Percentiles rank a stretch among this genome's conserved stretches.
phyloP scores from a whole-genome alignment of 2,329 filamentous ascomycete genomes.

The Fonsecaea erecta region DNA sequence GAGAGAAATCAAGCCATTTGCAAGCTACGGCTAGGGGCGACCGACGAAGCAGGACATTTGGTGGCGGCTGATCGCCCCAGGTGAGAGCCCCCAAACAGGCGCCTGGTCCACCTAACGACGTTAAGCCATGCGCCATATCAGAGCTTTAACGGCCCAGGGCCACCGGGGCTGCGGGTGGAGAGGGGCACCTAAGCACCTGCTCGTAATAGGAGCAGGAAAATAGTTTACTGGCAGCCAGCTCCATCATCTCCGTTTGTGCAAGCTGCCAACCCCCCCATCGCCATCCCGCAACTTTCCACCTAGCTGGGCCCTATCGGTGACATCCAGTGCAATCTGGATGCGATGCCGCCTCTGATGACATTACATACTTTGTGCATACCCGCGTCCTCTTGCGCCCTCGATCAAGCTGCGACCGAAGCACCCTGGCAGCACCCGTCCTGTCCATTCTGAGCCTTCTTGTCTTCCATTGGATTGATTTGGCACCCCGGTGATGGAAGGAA shows the following conservation, averaged over 20 bases:
- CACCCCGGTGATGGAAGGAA: background rate
- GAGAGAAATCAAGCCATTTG: background rate
- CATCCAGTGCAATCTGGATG: background rate
- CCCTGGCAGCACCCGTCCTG: background rate
- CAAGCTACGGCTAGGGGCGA: background rate
- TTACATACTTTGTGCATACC: background rate
- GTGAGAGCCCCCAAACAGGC: conserved; percentile 17
- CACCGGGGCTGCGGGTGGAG: background rate
- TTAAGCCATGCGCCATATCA: conserved; percentile 7
- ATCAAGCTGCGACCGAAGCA: background rate
- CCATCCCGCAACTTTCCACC: background rate
- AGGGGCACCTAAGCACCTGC: background rate
- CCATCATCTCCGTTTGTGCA: background rate
- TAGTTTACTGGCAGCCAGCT: background rate
- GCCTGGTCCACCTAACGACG: conserved; percentile 3
- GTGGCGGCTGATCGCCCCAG: conserved; percentile 21
- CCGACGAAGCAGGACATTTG: background rate
- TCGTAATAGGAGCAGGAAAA: background rate
- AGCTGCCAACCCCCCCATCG: background rate
- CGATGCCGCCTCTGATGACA: background rate
- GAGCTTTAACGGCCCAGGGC: conserved; percentile 1
- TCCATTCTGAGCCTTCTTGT: background rate
- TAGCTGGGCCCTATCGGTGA: background rate
- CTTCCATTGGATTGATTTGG: background rate
- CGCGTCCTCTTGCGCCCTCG: background rate